Evolutionary conservation across 805 yeast genomes (phyloP), one percentile per base, ranked within the genome.

Genomic region (Kluyveromyces starmeri): DNA sequence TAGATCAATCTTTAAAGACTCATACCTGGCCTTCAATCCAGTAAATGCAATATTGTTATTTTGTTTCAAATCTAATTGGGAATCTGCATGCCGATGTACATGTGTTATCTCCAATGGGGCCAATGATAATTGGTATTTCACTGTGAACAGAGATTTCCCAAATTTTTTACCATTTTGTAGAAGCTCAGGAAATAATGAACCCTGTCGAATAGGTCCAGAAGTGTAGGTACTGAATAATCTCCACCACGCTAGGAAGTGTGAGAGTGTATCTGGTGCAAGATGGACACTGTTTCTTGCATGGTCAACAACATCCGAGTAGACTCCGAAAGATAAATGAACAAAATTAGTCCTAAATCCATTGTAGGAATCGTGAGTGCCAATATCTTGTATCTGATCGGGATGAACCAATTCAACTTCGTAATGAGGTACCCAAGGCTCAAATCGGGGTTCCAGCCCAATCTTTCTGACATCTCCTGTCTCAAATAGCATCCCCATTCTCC

Each of bases 161-260:
- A 85, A 78, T 46, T 75, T 77, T 27, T 64, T 66, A 5, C 54
- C 49, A 25, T 70, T 75, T 38, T 66, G 66, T 7, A 53, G 44
- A 19, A 55, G 37, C 16, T 67, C 71, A 0, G 73, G 70, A 57
- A 83, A 86, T 22, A 88, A 53, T 1, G 66, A 59, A 0, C 96
- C 96, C 30, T 70, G 67, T 35, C 89, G 65, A 16, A 84, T 67
- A 0, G 96, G 95, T 9, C 89, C 69, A 34, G 85, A 75, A 45
- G 81, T 67, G 38, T 76, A 77, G n/a, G 86, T 76, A 23, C 74
- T 69, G 54, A 86, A 86, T 40, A 81, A 65, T 22, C 63, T 59
- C 94, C 95, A 85, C 96, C 96, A 88, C 8, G 56, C 57, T 43
- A 73, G 67, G 57, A 86, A 85, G 43, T 80, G 89, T 1, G 61